Base-by-base conservation (phyloP, 1,139 yeast genomes). In the Taphrina sp. region DNA sequence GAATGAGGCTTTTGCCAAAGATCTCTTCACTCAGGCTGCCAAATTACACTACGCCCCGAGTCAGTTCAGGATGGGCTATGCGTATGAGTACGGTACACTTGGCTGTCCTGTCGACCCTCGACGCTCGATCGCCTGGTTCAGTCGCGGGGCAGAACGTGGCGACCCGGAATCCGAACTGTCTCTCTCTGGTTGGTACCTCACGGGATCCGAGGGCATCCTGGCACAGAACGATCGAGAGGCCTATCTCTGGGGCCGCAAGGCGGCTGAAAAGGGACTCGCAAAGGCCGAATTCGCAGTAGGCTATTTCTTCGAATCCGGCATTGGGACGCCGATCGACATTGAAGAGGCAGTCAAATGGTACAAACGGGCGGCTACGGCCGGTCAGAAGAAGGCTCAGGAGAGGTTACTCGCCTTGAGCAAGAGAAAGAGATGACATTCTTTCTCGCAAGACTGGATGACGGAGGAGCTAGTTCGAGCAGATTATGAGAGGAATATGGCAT, bases 101-200 rank as follows among this genome's bases (percentile, higher is more conserved):
- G 81, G 83, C 35, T 76, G 90, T 58, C 74, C 75, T 3, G 73
- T 78, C 19, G 87, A 86, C 65, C 79, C 95, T 14, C 76, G 76
- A 63, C 82, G 84, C 65, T 83, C 95, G 3, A 80, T 92, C 58
- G 92, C 89, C 49, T 92, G 97, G 96, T 92, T 87, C 70, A 76
- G 84, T 58, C 79, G 82, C 63, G 61, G 56, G 16, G 65, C 64
- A 17, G 76, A 77, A 61, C 76, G 76, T 56, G 85, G 90, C 43
- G 92, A 88, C 65, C 82, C 94, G 0, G 87, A 87, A 65, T 92
- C 95, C 5, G 90, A 90, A 76, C 74, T 90, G 65, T 95, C 96
- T 0, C 74, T 92, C 58, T 80, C 89, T 60, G 90, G 96, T 44
- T 92, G 98, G 97, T 86, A 85, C 66, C 74, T 92, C 61, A 81